phyloP scores from a whole-genome alignment of 768 basidiomycete genomes.

The Pleurotus tuber-regium region DNA sequence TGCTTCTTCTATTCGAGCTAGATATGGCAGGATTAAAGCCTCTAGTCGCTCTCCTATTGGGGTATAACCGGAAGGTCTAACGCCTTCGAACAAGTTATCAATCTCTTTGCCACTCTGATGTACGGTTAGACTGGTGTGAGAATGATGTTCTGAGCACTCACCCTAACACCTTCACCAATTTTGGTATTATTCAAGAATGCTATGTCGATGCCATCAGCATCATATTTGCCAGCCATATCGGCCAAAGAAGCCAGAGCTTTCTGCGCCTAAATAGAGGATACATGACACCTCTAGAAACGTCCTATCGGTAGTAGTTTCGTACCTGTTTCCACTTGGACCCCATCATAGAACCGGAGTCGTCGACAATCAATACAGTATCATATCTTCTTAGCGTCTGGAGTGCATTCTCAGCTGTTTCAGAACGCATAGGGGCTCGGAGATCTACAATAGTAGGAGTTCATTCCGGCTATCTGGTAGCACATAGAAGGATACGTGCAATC shows the following conservation, averaged over 20 bases:
- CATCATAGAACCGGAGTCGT: constrained; percentile 55
- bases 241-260: constrained; percentile 49
- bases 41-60: constrained; percentile 39
- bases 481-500: background rate
- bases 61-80: constrained; percentile 43
- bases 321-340: constrained; percentile 47
- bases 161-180: constrained; percentile 36
- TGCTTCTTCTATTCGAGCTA: constrained; percentile 27
- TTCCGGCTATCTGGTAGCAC: background rate
- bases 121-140: too few relatives aligned
- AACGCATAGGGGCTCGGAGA: constrained; percentile 8
- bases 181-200: constrained; percentile 50
- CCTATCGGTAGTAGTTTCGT: too few relatives aligned
- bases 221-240: constrained; percentile 45
- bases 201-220: constrained; percentile 59
- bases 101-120: constrained; percentile 36
- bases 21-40: constrained; percentile 26
- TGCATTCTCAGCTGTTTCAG: constrained; percentile 9
- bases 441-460: background rate
- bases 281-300: background rate
- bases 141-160: constrained; percentile 11
- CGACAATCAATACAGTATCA: constrained; percentile 52
- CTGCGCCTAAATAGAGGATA: constrained; percentile 31
- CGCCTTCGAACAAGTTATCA: constrained; percentile 37
- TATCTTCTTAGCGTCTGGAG: constrained; percentile 5